Evolutionary conservation across 148 eudicot genomes (phyloP).

Genomic region (Cornus florida): DNA sequence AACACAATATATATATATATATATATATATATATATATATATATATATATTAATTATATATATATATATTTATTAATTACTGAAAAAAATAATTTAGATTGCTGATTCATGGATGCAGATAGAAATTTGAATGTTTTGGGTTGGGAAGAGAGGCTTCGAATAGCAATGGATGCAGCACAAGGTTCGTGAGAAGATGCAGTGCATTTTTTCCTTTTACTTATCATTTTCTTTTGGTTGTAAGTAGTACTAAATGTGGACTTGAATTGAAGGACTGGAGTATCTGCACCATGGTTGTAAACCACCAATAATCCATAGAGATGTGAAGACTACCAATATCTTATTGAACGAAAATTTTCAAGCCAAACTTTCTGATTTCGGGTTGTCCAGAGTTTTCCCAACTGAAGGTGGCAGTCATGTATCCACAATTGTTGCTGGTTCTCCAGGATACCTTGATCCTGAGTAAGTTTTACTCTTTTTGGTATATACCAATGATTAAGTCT

Average conservation of each 20-base stretch:
- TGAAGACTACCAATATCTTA: neutral
- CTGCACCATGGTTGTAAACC: neutral
- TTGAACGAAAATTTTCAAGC: conserved; percentile 5
- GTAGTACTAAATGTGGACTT: neutral
- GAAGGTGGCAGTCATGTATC: conserved; percentile 15
- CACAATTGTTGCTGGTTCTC: conserved; percentile 20
- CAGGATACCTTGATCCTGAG: conserved; percentile 27
- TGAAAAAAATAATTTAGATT: no score
- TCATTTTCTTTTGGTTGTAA: neutral
- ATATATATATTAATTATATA: no score
- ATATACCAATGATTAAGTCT: neutral
- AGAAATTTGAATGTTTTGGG: conserved; percentile 6
- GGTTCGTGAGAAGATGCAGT: conserved; percentile 15
- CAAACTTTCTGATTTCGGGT: conserved; percentile 26
- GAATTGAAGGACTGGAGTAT: neutral
- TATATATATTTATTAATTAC: no score
- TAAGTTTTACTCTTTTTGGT: neutral
- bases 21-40: no score
- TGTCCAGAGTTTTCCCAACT: conserved; percentile 13
- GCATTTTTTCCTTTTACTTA: no score
- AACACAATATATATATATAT: no score
- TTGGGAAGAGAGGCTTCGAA: conserved; percentile 36
- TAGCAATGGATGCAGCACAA: conserved; percentile 43
- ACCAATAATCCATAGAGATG: neutral
- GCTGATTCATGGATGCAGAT: neutral